Percentiles rank a stretch among this genome's conserved stretches.
Evolutionary conservation across 192 early-diverging fungal species (phyloP).

Genomic region (Spizellomyces punctatus): DNA sequence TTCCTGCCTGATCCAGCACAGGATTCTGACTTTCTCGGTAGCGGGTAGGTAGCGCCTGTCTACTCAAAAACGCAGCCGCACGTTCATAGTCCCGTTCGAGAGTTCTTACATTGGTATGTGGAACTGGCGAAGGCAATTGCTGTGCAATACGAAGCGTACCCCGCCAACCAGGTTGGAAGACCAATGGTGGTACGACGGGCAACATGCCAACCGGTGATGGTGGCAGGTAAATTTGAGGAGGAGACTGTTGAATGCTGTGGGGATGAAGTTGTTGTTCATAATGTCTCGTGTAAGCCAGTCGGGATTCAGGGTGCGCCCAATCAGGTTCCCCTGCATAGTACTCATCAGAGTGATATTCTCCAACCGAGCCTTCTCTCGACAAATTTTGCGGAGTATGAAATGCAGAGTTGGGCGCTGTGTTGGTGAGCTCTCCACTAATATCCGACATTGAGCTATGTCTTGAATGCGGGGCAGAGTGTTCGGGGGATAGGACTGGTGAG

Average conservation of each 20-base stretch:
- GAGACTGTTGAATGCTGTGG: too few relatives aligned
- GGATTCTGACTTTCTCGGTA: background rate
- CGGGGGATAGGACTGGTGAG: constrained; percentile 25
- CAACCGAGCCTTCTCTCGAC: constrained; percentile 9
- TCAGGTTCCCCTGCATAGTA: constrained; percentile 1
- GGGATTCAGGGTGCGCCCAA: constrained; percentile 6
- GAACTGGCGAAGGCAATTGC: too few relatives aligned
- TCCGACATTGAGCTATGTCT: background rate
- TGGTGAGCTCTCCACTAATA: background rate
- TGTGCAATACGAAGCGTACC: too few relatives aligned
- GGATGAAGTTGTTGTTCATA: too few relatives aligned
- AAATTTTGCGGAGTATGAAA: background rate
- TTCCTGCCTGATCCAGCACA: constrained; percentile 29
- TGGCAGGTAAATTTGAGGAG: too few relatives aligned
- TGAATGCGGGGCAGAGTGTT: constrained; percentile 1
- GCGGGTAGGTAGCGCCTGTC: constrained; percentile 29
- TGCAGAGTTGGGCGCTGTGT: background rate
- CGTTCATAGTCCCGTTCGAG: background rate
- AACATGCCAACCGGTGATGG: too few relatives aligned
- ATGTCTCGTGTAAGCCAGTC: too few relatives aligned
- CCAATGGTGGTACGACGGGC: too few relatives aligned
- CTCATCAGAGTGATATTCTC: constrained; percentile 5
- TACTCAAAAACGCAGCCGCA: constrained; percentile 10
- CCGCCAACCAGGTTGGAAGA: too few relatives aligned
- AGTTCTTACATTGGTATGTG: too few relatives aligned